phyloP scores from a whole-genome alignment of 768 basidiomycete genomes.

The Amanita muscaria region DNA sequence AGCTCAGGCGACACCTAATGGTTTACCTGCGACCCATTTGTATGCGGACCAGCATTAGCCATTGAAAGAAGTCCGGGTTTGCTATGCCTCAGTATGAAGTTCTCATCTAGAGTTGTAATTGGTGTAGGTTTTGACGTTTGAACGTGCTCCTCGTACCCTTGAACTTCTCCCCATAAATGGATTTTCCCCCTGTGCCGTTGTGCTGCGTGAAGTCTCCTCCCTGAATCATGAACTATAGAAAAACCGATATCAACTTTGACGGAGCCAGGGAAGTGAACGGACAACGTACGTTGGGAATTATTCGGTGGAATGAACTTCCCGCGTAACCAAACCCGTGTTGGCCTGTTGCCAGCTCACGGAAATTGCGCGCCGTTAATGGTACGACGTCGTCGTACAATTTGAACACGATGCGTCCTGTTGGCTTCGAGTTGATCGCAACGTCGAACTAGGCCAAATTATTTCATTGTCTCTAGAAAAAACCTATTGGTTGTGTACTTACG shows the following conservation, averaged over 20 bases:
- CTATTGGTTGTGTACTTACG: slow-evolving; percentile 16
- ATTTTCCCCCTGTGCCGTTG: slow-evolving; percentile 77
- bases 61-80: slow-evolving; percentile 60
- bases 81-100: slow-evolving; percentile 65
- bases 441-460: slow-evolving; percentile 41
- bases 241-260: background rate
- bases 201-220: slow-evolving; percentile 78
- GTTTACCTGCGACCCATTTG: slow-evolving; percentile 69
- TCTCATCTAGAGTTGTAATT: slow-evolving; percentile 50
- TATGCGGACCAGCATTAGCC: slow-evolving; percentile 81
- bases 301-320: slow-evolving; percentile 60
- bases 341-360: slow-evolving; percentile 69
- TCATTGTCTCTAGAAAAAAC: background rate
- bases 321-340: slow-evolving; percentile 66
- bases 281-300: slow-evolving; percentile 54
- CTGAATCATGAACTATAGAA: slow-evolving; percentile 67
- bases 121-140: background rate
- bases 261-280: background rate
- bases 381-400: slow-evolving; percentile 76
- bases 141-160: slow-evolving; percentile 34
- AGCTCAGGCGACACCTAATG: background rate
- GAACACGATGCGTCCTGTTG: slow-evolving; percentile 70
- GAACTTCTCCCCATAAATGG: slow-evolving; percentile 80
- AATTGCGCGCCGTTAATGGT: slow-evolving; percentile 76
- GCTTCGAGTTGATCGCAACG: slow-evolving; percentile 47